Conservation (phyloP, 495 filamentous ascomycete species). For the Aspergillus coremiiformis region DNA sequence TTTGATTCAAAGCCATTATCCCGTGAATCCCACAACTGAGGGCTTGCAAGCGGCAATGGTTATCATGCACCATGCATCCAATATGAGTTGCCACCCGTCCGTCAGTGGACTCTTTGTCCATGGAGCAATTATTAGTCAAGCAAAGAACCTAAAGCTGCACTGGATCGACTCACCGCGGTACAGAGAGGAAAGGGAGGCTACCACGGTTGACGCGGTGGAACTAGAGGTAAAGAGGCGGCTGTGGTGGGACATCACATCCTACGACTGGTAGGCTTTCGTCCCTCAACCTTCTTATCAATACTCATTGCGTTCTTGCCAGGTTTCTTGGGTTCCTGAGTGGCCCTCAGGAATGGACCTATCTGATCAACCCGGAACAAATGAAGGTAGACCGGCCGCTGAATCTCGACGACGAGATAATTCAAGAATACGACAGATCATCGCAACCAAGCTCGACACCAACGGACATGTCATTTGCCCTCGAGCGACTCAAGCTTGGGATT, state of each 20-base stretch:
- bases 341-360: conserved; percentile 46
- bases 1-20: conserved; percentile 29
- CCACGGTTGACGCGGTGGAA: conserved; percentile 17
- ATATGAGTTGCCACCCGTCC: conserved; percentile 18
- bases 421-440: background rate
- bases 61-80: conserved; percentile 27
- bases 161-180: conserved; percentile 26
- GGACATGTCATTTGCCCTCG: conserved; percentile 37
- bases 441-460: conserved; percentile 26
- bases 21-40: conserved; percentile 32
- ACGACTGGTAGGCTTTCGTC: conserved; percentile 35
- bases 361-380: conserved; percentile 39
- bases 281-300: conserved; percentile 4
- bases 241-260: conserved; percentile 42
- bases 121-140: conserved; percentile 28
- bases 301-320: conserved; percentile 18
- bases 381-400: conserved; percentile 33
- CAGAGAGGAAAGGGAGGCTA: conserved; percentile 9
- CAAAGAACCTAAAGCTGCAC: conserved; percentile 40
- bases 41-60: conserved; percentile 42
- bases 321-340: conserved; percentile 32
- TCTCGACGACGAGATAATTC: conserved; percentile 21
- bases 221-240: conserved; percentile 35
- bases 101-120: conserved; percentile 29
- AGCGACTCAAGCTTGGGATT: conserved; percentile 33